A percentile compares a stretch with the other conserved stretches of the same genome.
These are phyloP conservation scores for Gigaspora rosea DNA, from an alignment of 192 early-diverging fungal species.

Conservation along the genomic window DNA sequence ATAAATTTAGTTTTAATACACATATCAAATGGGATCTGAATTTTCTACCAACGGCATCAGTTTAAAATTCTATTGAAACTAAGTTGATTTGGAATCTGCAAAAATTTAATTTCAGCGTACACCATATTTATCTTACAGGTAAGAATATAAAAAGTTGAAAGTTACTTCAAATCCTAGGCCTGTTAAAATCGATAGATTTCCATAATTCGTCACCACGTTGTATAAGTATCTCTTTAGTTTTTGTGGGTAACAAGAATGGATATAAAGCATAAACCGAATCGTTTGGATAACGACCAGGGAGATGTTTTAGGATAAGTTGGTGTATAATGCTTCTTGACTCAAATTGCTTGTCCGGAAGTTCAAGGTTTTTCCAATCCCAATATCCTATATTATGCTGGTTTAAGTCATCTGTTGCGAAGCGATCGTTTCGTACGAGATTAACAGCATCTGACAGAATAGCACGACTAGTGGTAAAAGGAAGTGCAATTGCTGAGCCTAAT, in stretches of 20 bases:
- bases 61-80: too few species aligned
- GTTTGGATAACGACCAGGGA: not conserved
- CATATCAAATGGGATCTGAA: too few species aligned
- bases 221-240: not conserved
- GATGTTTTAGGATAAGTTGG: not conserved
- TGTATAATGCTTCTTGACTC: not conserved
- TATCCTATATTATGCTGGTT: slow-evolving; percentile 46
- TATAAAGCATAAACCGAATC: not conserved
- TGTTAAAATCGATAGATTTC: too few species aligned
- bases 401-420: slow-evolving; percentile 46
- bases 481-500: slow-evolving; percentile 33
- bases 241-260: not conserved
- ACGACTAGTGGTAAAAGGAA: slow-evolving; percentile 50
- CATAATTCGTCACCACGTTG: not conserved
- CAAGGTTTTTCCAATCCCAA: slow-evolving; percentile 46
- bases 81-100: too few species aligned
- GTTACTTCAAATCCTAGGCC: too few species aligned
- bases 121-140: too few species aligned
- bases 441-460: slow-evolving; percentile 52
- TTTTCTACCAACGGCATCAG: too few species aligned
- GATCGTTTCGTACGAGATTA: slow-evolving; percentile 53
- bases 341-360: not conserved
- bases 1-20: too few species aligned
- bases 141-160: too few species aligned
- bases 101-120: too few species aligned